Conservation (phyloP, 129 eudicot genomes). For the Silybum marianum region DNA sequence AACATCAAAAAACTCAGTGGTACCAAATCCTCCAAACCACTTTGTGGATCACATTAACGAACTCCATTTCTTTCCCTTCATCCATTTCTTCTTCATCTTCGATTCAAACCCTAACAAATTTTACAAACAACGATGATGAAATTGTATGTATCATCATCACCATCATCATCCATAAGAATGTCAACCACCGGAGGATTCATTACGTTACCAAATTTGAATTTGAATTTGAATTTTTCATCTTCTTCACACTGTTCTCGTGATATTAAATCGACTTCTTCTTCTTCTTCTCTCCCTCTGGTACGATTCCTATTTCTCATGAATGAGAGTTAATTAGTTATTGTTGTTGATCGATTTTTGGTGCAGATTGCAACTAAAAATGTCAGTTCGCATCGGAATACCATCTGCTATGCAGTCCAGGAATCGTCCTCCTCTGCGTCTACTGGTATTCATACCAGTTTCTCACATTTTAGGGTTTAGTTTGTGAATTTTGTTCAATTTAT, state of each 20-base stretch:
- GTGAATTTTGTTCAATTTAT: too few relatives aligned
- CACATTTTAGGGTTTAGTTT: too few relatives aligned
- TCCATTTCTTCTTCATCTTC: neutral
- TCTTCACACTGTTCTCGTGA: conserved; percentile 51
- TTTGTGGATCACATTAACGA: conserved; percentile 63
- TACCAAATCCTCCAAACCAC: conserved; percentile 37
- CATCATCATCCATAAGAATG: conserved; percentile 30
- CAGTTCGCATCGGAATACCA: conserved; percentile 33
- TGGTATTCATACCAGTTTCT: conserved; percentile 36
- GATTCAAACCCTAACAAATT: conserved; percentile 9
- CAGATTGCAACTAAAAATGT: conserved; percentile 48
- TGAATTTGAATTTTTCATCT: conserved; percentile 43
- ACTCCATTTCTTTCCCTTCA: conserved; percentile 3
- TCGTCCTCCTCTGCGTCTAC: conserved; percentile 71
- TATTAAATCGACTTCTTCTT: conserved; percentile 38
- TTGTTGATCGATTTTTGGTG: conserved; percentile 12
- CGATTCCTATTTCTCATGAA: neutral
- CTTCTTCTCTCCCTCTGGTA: conserved; percentile 42
- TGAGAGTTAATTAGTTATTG: neutral
- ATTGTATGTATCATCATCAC: conserved; percentile 15
- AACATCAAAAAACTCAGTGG: conserved; percentile 52
- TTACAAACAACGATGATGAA: conserved; percentile 20
- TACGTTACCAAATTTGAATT: conserved; percentile 41
- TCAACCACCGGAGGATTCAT: conserved; percentile 53
- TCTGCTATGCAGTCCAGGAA: conserved; percentile 74